These are phyloP conservation scores for Rhizoctonia solani DNA, from an alignment of 1,284 basidiomycete genomes.

Conservation along the genomic window DNA sequence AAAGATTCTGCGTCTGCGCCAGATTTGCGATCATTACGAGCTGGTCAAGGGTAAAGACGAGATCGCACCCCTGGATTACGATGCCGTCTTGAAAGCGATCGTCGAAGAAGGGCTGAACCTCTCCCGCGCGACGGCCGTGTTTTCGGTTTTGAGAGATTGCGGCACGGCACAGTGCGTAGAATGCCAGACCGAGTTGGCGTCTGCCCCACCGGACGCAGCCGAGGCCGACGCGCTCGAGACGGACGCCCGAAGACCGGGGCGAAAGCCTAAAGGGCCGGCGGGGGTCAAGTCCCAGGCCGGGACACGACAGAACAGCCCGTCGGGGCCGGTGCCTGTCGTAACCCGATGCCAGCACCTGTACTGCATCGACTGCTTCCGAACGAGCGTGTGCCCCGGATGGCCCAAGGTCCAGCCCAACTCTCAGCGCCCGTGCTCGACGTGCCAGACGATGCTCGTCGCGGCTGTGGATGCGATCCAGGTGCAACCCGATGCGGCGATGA, in stretches of 20 bases:
- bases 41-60: conserved; percentile 75
- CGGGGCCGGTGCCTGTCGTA: conserved; percentile 63
- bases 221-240: conserved; percentile 55
- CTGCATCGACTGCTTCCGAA: conserved; percentile 80
- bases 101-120: conserved; percentile 79
- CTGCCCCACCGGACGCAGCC: conserved; percentile 50
- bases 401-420: conserved; percentile 65
- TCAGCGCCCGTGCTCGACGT: conserved; percentile 71
- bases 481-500: conserved; percentile 52
- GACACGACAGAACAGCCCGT: conserved; percentile 71
- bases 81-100: conserved; percentile 77
- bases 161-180: conserved; percentile 86
- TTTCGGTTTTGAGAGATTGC: conserved; percentile 80
- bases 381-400: conserved; percentile 76
- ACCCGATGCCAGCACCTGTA: conserved; percentile 95
- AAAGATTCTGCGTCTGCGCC: conserved; percentile 90
- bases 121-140: conserved; percentile 75
- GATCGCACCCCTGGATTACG: conserved; percentile 55
- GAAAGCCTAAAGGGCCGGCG: conserved; percentile 60
- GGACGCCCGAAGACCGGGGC: conserved; percentile 51
- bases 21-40: conserved; percentile 97
- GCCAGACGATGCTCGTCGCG: conserved; percentile 63
- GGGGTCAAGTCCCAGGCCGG: conserved; percentile 59
- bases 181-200: conserved; percentile 78
- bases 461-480: conserved; percentile 78